A percentile compares a stretch with the other conserved stretches of the same genome.
phyloP scores from a whole-genome alignment of 306 rosid species.

The Argentina anserina region DNA sequence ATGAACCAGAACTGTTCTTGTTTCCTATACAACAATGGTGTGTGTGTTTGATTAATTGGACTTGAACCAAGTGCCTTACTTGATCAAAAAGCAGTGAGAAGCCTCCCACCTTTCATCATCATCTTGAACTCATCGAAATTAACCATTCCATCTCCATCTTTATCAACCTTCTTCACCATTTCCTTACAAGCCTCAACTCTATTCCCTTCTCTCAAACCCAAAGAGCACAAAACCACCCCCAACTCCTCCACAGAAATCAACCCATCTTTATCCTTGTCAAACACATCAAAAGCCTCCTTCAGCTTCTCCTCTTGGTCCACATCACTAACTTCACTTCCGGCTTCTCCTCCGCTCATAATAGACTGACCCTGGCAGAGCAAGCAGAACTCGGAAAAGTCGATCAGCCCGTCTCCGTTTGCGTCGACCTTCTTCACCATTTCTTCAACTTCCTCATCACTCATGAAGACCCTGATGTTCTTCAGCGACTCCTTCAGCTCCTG shows the following conservation, averaged over 20 bases:
- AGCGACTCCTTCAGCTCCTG: conserved; percentile 62
- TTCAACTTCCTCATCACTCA: conserved; percentile 54
- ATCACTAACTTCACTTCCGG: background rate
- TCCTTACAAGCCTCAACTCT: conserved; percentile 60
- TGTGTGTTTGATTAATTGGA: background rate
- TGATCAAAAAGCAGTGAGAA: conserved; percentile 22
- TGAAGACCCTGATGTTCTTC: conserved; percentile 52
- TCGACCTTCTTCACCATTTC: conserved; percentile 62
- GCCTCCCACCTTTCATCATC: conserved; percentile 60
- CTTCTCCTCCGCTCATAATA: background rate
- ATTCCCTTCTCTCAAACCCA: conserved; percentile 72
- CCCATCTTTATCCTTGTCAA: conserved; percentile 72
- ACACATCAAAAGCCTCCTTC: conserved; percentile 82
- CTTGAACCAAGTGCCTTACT: background rate
- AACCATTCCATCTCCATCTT: conserved; percentile 95
- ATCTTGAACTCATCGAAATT: conserved; percentile 78
- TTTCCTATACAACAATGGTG: conserved; percentile 1
- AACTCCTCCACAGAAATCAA: conserved; percentile 64
- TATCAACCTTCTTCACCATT: conserved; percentile 76
- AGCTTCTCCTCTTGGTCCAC: conserved; percentile 33
- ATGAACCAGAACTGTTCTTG: background rate
- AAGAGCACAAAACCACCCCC: conserved; percentile 46
- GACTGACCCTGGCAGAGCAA: conserved; percentile 23
- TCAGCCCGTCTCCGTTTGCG: conserved; percentile 70
- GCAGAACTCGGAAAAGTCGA: conserved; percentile 80